Evolutionary conservation across 1,139 yeast genomes (phyloP), one percentile per base, ranked within the genome.

Genomic region (Candida glucosophila): DNA sequence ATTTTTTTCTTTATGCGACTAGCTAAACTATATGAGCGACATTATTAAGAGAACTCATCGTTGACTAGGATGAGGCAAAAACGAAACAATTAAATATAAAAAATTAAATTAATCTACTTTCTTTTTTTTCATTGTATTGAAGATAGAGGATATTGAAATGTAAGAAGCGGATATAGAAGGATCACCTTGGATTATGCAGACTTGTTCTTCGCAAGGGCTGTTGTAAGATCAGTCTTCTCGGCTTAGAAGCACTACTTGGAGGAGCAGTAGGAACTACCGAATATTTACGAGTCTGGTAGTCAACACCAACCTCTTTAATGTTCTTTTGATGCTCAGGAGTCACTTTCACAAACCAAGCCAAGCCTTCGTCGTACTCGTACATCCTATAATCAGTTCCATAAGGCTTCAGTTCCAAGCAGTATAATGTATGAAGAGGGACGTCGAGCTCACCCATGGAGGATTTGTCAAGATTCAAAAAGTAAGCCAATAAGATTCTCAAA

Each of bases 341-440:
- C 5, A 83, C 78, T 39, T 79, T 73, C 29, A 63, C 70, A 53
- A 88, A 88, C 79, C 85, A 77, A 50, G 86, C 90, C 16, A 68
- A 54, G 5, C 58, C 58, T 39, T 85, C 96, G 41, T 82, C 80
- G 51, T 80, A 88, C 48, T 85, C 93, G 52, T 78, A 88, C 54
- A 86, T 65, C 12, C 83, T 70, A 80, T 94, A 88, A 34, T 83
- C 90, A 3, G 92, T 93, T 4, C 97, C 98, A 50, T 85, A 88
- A 0, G 97, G 96, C 45, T 82, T 83, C 30, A 90, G 86, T 45
- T 88, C 97, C 33, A 88, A 66, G 36, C 90, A 75, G 45, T 86
- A 88, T 15, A 88, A 75, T 4, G 95, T 81, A 47, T 88, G 96
- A 32, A 88, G 60, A 3, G 97, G 97, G 5, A 88, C 92, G 52